These are phyloP conservation scores for Chrysoporthe deuterocubensis DNA, from an alignment of 2,329 filamentous ascomycete genomes.

Conservation along the genomic window DNA sequence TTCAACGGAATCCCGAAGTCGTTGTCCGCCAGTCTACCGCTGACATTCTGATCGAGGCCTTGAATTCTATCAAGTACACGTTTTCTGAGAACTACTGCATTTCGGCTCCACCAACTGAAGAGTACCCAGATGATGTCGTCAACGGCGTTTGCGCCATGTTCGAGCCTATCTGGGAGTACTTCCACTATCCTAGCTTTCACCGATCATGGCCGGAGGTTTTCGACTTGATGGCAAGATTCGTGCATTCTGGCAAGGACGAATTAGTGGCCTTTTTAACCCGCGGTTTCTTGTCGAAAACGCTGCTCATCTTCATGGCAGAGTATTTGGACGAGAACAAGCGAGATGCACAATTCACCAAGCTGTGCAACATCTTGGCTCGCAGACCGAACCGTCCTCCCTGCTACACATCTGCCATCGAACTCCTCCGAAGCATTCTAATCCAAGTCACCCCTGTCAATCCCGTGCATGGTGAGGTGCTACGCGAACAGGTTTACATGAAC, in stretches of 20 bases:
- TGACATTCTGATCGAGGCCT: slow-evolving; percentile 54
- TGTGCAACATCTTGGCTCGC: slow-evolving; percentile 57
- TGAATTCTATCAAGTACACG: slow-evolving; percentile 55
- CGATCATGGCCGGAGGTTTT: slow-evolving; percentile 81
- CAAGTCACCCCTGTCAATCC: slow-evolving; percentile 37
- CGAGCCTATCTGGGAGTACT: slow-evolving; percentile 61
- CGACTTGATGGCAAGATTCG: slow-evolving; percentile 69
- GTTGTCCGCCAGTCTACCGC: slow-evolving; percentile 58
- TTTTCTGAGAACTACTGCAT: slow-evolving; percentile 53
- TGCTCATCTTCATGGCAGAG: slow-evolving; percentile 67
- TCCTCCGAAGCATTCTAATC: slow-evolving; percentile 52
- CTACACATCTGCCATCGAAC: slow-evolving; percentile 55
- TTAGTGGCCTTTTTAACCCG: slow-evolving; percentile 61
- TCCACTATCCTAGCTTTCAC: slow-evolving; percentile 56
- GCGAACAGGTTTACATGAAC: slow-evolving; percentile 46
- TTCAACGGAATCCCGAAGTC: slow-evolving; percentile 64
- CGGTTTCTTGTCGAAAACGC: slow-evolving; percentile 61
- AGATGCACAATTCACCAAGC: slow-evolving; percentile 57
- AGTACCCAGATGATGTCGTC: slow-evolving; percentile 43
- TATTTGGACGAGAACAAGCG: slow-evolving; percentile 47
- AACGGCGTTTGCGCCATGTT: slow-evolving; percentile 52
- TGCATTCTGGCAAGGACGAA: slow-evolving; percentile 63
- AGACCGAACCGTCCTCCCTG: slow-evolving; percentile 56
- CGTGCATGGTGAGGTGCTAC: slow-evolving; percentile 25
- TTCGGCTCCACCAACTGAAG: slow-evolving; percentile 18